Evolutionary conservation across 495 filamentous ascomycete genomes (phyloP).

Genomic region (Penicillium tannophilum): DNA sequence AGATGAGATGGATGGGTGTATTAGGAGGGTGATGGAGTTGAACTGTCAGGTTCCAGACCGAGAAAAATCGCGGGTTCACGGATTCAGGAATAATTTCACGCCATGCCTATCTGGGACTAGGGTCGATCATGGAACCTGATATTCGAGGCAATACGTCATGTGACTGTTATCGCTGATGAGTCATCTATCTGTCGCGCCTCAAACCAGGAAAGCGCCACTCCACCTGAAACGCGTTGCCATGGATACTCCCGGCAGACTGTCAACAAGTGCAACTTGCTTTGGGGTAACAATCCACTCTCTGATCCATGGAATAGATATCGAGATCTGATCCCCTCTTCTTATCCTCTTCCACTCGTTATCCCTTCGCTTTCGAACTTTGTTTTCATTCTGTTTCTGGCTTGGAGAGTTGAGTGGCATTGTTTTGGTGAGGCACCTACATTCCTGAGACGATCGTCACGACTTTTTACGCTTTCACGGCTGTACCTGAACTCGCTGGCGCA

Average conservation of each 20-base stretch:
- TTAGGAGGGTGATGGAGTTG: background rate
- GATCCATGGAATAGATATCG: slow-evolving; percentile 34
- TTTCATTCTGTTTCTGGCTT: slow-evolving; percentile 14
- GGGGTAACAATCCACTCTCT: slow-evolving; percentile 31
- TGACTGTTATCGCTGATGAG: slow-evolving; percentile 19
- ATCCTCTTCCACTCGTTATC: slow-evolving; percentile 34
- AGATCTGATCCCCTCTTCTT: slow-evolving; percentile 31
- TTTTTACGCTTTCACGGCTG: slow-evolving; percentile 17
- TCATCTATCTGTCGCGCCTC: slow-evolving; percentile 9
- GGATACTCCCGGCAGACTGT: slow-evolving; percentile 40
- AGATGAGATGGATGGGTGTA: slow-evolving; percentile 13
- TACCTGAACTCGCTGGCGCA: slow-evolving; percentile 22
- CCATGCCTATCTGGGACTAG: slow-evolving; percentile 32
- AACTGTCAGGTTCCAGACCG: slow-evolving; percentile 4
- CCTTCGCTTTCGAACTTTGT: slow-evolving; percentile 13
- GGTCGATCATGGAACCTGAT: slow-evolving; percentile 28
- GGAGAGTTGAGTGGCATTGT: slow-evolving; percentile 5
- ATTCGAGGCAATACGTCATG: slow-evolving; percentile 23
- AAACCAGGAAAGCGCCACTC: slow-evolving; percentile 5
- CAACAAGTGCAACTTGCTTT: slow-evolving; percentile 34
- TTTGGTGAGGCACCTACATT: slow-evolving; percentile 32
- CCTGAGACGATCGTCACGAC: slow-evolving; percentile 40
- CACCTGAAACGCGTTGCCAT: slow-evolving; percentile 33
- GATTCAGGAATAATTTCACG: slow-evolving; percentile 15
- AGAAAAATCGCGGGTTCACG: slow-evolving; percentile 28